These are phyloP conservation scores for Kentomonas sorsogonicus DNA, from an alignment of 208 protist species.

Conservation along the genomic window DNA sequence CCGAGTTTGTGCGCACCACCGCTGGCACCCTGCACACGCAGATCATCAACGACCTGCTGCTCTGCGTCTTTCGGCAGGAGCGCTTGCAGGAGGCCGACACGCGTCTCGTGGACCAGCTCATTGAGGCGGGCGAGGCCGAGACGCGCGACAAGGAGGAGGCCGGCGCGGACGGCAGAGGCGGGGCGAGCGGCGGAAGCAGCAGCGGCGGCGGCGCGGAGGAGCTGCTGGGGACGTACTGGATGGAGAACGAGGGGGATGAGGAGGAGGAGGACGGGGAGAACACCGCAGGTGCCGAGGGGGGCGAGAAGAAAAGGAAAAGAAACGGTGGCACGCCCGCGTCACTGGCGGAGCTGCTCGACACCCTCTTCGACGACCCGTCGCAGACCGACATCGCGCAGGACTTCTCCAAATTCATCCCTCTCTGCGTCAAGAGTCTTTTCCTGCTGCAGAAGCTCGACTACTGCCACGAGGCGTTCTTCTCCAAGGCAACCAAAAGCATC, in stretches of 20 bases:
- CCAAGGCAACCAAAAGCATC: constrained; percentile 45
- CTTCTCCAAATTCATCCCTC: constrained; percentile 69
- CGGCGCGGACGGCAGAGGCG: neutral
- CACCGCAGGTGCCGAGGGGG: neutral
- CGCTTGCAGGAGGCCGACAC: constrained; percentile 50
- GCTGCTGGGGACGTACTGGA: constrained; percentile 3
- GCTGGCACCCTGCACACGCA: constrained; percentile 44
- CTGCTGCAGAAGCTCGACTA: constrained; percentile 51
- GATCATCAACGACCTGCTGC: constrained; percentile 69
- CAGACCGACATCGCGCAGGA: constrained; percentile 36
- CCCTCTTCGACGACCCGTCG: constrained; percentile 50
- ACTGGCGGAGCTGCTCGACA: constrained; percentile 36
- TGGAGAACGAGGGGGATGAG: neutral
- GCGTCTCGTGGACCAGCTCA: constrained; percentile 50
- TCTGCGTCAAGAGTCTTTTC: constrained; percentile 65
- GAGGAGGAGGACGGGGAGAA: neutral
- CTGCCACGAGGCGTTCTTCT: constrained; percentile 75
- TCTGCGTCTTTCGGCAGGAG: constrained; percentile 73
- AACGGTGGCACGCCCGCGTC: constrained; percentile 15
- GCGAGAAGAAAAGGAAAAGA: neutral
- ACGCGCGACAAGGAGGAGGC: constrained; percentile 13
- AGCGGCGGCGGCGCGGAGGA: constrained; percentile 2
- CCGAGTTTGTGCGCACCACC: constrained; percentile 48
- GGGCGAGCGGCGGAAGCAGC: neutral
- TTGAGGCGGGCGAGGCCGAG: constrained; percentile 27